phyloP scores from a whole-genome alignment of 768 basidiomycete species.

The Russula sp. region DNA sequence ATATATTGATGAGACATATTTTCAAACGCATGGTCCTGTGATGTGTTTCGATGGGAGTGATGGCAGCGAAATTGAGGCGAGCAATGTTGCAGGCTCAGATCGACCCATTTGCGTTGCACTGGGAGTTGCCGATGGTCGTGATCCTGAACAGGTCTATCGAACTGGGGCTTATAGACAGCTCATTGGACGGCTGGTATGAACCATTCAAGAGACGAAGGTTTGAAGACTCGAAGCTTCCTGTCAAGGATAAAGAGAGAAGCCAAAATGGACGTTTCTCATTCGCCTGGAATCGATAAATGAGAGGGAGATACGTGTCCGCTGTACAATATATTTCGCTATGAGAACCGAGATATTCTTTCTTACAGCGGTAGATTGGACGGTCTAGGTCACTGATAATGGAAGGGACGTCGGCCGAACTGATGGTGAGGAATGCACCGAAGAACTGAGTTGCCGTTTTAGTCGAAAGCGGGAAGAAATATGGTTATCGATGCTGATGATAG shows the following conservation, averaged over 20 bases:
- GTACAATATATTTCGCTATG: constrained; percentile 2
- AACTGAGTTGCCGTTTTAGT: constrained; percentile 14
- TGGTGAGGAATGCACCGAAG: constrained; percentile 7
- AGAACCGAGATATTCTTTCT: constrained; percentile 17
- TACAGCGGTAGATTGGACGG: not conserved
- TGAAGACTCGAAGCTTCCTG: not conserved
- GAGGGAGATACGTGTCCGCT: constrained; percentile 7
- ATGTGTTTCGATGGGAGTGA: constrained; percentile 10
- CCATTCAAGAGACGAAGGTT: not conserved
- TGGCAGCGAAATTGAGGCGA: constrained; percentile 5
- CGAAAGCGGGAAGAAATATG: constrained; percentile 12
- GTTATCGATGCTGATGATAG: constrained; percentile 17
- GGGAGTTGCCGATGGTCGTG: constrained; percentile 1
- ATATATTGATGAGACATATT: not conserved
- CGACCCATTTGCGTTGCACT: not conserved
- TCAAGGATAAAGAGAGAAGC: not conserved
- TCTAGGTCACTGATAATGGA: constrained; percentile 11
- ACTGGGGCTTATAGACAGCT: not conserved
- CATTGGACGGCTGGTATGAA: not conserved
- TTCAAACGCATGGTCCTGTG: not conserved
- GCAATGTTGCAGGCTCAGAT: not conserved
- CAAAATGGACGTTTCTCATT: not conserved
- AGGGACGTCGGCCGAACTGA: constrained; percentile 21
- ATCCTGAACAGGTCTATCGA: not conserved
- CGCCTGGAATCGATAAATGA: constrained; percentile 11